Evolutionary conservation across 2,329 filamentous ascomycete species (phyloP).

Genomic region (Ceratocystis cubensis): DNA sequence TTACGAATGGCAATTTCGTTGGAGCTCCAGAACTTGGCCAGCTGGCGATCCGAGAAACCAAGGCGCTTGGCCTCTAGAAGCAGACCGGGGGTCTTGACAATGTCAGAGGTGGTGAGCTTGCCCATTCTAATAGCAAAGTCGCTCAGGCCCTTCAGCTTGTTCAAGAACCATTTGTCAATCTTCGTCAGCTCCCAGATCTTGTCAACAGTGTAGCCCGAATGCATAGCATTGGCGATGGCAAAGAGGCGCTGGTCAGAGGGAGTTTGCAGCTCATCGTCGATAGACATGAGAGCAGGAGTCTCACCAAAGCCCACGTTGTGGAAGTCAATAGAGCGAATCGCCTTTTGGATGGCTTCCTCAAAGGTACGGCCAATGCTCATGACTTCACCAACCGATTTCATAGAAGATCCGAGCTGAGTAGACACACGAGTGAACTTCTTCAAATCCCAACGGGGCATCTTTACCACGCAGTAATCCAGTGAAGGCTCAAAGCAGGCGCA

Average conservation of each 20-base stretch:
- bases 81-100: conserved; percentile 49
- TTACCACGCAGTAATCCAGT: conserved; percentile 94
- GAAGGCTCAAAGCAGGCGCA: conserved; percentile 98
- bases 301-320: conserved; percentile 92
- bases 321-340: conserved; percentile 88
- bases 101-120: conserved; percentile 50
- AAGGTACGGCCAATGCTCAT: conserved; percentile 97
- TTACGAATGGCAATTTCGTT: conserved; percentile 85
- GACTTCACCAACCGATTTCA: conserved; percentile 99
- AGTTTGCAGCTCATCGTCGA: conserved; percentile 90
- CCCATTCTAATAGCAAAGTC: conserved; percentile 75
- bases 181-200: conserved; percentile 98
- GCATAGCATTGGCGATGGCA: conserved; percentile 96
- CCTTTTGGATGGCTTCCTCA: conserved; percentile 97
- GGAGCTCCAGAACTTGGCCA: conserved; percentile 87
- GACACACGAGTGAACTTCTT: conserved; percentile 98
- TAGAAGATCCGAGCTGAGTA: conserved; percentile 88
- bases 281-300: conserved; percentile 76
- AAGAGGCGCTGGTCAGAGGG: conserved; percentile 96
- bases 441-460: conserved; percentile 97
- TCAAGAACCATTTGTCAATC: conserved; percentile 98
- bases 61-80: conserved; percentile 81
- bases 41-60: conserved; percentile 85
- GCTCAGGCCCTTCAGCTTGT: conserved; percentile 78
- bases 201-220: conserved; percentile 81